Percentiles rank a stretch among this genome's conserved stretches.
phyloP scores from a whole-genome alignment of 768 basidiomycete species.

The Hygrocybe coccinea region DNA sequence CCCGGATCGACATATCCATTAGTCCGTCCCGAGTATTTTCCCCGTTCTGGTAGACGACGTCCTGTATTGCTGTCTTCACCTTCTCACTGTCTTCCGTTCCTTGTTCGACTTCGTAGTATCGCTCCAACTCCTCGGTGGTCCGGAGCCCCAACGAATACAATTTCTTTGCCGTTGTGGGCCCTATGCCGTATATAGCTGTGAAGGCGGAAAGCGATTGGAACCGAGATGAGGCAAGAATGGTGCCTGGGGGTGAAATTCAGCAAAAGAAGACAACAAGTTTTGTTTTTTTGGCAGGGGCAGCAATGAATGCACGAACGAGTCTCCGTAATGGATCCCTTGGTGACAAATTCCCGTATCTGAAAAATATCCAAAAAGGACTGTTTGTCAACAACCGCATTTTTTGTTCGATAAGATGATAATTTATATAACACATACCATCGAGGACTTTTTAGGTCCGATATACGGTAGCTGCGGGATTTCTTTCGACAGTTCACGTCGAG shows the following conservation, averaged over 20 bases:
- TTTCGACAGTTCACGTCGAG: conserved; percentile 36
- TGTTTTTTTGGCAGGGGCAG: background rate
- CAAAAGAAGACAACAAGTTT: background rate
- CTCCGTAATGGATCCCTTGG: conserved; percentile 29
- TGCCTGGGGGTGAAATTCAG: conserved; percentile 32
- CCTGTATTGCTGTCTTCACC: conserved; percentile 14
- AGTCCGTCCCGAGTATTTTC: background rate
- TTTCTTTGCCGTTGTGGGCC: conserved; percentile 60
- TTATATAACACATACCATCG: background rate
- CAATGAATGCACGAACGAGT: conserved; percentile 29
- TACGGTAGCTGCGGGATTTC: background rate
- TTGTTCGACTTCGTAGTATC: conserved; percentile 50
- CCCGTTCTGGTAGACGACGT: background rate
- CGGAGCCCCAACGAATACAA: conserved; percentile 64
- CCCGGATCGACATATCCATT: conserved; percentile 42
- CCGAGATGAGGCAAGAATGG: conserved; percentile 43
- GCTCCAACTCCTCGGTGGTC: conserved; percentile 62
- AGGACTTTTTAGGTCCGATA: background rate
- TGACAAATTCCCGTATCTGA: conserved; percentile 12
- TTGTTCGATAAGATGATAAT: background rate
- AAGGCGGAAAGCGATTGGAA: conserved; percentile 57
- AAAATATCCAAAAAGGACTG: conserved; percentile 4
- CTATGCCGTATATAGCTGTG: conserved; percentile 66
- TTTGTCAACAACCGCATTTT: background rate
- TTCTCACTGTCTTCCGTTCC: background rate